These are phyloP conservation scores for Hericium rajendrae DNA, from an alignment of 768 basidiomycete genomes.

Conservation along the genomic window DNA sequence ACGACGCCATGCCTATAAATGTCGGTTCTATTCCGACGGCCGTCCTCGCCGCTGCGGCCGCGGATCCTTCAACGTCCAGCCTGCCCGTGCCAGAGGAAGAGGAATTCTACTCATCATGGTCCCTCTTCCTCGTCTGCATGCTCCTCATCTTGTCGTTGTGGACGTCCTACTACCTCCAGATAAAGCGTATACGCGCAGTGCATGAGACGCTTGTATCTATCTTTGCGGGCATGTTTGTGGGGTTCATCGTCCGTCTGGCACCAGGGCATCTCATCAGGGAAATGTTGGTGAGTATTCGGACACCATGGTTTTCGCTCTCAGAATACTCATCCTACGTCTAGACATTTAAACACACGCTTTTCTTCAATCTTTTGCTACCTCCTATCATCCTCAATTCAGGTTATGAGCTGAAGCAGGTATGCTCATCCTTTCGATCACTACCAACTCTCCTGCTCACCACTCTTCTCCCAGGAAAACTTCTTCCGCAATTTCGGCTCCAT, in stretches of 20 bases:
- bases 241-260: constrained; percentile 78
- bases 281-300: constrained; percentile 73
- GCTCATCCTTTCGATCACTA: constrained; percentile 14
- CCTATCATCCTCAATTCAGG: constrained; percentile 98
- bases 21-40: not conserved
- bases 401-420: constrained; percentile 91
- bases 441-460: not conserved
- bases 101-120: constrained; percentile 89
- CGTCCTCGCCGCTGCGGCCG: constrained; percentile 3
- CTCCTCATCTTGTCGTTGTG: constrained; percentile 90
- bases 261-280: constrained; percentile 93
- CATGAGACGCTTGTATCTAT: constrained; percentile 96
- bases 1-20: not conserved
- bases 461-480: constrained; percentile 74
- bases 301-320: not conserved
- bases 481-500: constrained; percentile 98
- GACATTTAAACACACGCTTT: constrained; percentile 95
- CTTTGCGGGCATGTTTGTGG: constrained; percentile 93
- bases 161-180: constrained; percentile 97
- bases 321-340: constrained; percentile 19
- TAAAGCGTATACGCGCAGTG: constrained; percentile 88
- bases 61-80: constrained; percentile 2
- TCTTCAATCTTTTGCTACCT: constrained; percentile 96
- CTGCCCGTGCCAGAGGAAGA: constrained; percentile 47
- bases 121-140: constrained; percentile 85